Percentiles rank a stretch among this genome's conserved stretches.
Evolutionary conservation across 139 green algal species (phyloP).

Genomic region (Desmodesmus armatus): DNA sequence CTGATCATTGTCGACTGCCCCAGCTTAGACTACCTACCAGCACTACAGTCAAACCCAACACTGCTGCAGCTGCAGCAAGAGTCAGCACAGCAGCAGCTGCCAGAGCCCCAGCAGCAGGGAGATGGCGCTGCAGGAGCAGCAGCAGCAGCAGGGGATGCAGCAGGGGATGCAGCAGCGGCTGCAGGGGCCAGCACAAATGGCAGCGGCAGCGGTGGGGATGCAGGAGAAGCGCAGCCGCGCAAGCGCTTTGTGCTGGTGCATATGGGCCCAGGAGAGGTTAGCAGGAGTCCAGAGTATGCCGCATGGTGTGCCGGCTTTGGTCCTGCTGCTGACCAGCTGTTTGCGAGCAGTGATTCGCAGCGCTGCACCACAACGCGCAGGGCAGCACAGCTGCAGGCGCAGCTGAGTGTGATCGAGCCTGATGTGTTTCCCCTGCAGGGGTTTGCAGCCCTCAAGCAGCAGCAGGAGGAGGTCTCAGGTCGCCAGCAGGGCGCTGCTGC

Average conservation of each 20-base stretch:
- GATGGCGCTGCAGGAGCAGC: background rate
- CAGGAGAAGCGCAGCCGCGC: background rate
- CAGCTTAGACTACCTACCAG: slow-evolving; percentile 50
- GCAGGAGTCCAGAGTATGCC: slow-evolving; percentile 18
- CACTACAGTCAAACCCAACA: slow-evolving; percentile 9
- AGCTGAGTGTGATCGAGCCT: slow-evolving; percentile 79
- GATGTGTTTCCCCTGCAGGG: slow-evolving; percentile 74
- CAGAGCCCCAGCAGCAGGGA: background rate
- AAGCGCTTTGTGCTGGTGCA: slow-evolving; percentile 43
- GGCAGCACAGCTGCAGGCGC: slow-evolving; percentile 66
- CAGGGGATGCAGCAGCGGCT: background rate
- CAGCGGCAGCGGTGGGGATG: slow-evolving; percentile 13
- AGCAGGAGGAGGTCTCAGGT: background rate
- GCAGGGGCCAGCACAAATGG: background rate
- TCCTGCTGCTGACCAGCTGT: slow-evolving; percentile 29
- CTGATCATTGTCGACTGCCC: slow-evolving; percentile 93
- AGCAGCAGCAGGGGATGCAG: slow-evolving; percentile 6
- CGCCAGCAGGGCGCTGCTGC: background rate
- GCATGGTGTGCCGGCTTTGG: slow-evolving; percentile 45
- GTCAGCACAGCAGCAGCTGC: background rate
- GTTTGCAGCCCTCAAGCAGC: background rate
- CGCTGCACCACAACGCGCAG: slow-evolving; percentile 49
- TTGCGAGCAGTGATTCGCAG: slow-evolving; percentile 8
- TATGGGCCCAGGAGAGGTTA: slow-evolving; percentile 34
- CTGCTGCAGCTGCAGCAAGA: slow-evolving; percentile 12